Percentiles rank a stretch among this genome's conserved stretches.
These are phyloP conservation scores for Penicillium psychrofluorescens DNA, from an alignment of 495 filamentous ascomycete species.

Conservation along the genomic window DNA sequence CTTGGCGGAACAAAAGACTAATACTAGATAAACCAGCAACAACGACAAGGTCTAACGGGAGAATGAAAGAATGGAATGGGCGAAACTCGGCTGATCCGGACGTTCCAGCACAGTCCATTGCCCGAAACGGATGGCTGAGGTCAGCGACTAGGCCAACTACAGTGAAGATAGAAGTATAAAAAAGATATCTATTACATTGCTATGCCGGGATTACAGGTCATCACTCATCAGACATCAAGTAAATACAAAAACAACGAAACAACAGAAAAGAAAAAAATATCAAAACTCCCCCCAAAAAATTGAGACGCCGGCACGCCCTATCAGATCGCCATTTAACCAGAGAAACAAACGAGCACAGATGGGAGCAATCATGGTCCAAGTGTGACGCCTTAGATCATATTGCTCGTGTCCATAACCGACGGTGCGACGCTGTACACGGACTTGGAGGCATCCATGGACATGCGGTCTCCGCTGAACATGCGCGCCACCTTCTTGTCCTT, in stretches of 20 bases:
- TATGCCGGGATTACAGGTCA: constrained; percentile 22
- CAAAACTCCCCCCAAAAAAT: constrained; percentile 1
- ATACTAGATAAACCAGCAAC: no score
- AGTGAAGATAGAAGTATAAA: background rate
- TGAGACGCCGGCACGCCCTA: constrained; percentile 4
- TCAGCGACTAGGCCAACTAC: background rate
- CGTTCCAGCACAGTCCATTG: background rate
- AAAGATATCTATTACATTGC: constrained; percentile 19
- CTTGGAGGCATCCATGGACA: constrained; percentile 31
- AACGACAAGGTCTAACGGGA: background rate
- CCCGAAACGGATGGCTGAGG: background rate
- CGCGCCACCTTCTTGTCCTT: constrained; percentile 37
- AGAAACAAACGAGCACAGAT: constrained; percentile 3
- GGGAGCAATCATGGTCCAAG: constrained; percentile 17
- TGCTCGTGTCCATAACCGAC: constrained; percentile 43
- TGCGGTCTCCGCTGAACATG: constrained; percentile 39
- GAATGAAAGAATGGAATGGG: no score
- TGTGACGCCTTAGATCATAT: constrained; percentile 44
- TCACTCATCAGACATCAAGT: constrained; percentile 24
- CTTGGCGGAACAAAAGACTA: background rate
- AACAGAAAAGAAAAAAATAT: constrained; percentile 9
- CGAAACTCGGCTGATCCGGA: no score
- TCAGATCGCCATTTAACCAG: constrained; percentile 2
- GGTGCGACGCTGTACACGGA: constrained; percentile 41
- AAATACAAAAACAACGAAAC: constrained; percentile 15